Percentiles rank a stretch among this genome's conserved stretches.
These are phyloP conservation scores for Thielaviopsis populi DNA, from an alignment of 2,329 filamentous ascomycete species.

Conservation along the genomic window DNA sequence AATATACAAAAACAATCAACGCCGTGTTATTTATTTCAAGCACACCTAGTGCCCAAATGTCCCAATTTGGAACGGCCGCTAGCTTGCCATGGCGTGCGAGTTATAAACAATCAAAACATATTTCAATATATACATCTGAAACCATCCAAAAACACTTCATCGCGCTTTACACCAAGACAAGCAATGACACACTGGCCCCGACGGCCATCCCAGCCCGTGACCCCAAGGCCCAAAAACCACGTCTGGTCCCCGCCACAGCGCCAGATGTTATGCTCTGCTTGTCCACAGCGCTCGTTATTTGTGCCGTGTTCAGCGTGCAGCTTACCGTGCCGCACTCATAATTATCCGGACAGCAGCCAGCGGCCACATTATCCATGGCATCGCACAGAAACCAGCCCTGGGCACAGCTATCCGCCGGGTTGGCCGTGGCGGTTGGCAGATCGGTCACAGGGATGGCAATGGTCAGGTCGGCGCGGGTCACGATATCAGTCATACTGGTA, in stretches of 20 bases:
- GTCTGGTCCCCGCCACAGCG: not conserved
- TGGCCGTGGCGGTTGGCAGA: constrained; percentile 27
- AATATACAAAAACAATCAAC: not conserved
- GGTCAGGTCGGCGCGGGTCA: constrained; percentile 49
- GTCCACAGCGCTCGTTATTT: constrained; percentile 41
- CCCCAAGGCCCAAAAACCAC: not conserved
- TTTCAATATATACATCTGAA: constrained; percentile 1
- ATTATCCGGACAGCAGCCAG: constrained; percentile 72
- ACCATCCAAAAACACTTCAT: not conserved
- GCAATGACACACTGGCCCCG: not conserved
- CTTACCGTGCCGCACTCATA: constrained; percentile 58
- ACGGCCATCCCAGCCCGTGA: not conserved
- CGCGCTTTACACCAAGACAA: not conserved
- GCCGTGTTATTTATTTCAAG: not conserved
- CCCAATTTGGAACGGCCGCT: too few relatives aligned
- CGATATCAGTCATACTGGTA: constrained; percentile 43
- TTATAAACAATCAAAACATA: not conserved
- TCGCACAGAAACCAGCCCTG: constrained; percentile 64
- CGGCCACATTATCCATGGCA: constrained; percentile 40
- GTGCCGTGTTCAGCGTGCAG: constrained; percentile 44
- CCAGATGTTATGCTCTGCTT: constrained; percentile 32
- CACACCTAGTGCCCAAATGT: not conserved
- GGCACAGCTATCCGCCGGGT: constrained; percentile 44
- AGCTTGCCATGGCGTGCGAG: too few relatives aligned
- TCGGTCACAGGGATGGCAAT: constrained; percentile 48